These are phyloP conservation scores for Teratosphaeria viscida DNA, from an alignment of 2,329 filamentous ascomycete species.

Conservation along the genomic window DNA sequence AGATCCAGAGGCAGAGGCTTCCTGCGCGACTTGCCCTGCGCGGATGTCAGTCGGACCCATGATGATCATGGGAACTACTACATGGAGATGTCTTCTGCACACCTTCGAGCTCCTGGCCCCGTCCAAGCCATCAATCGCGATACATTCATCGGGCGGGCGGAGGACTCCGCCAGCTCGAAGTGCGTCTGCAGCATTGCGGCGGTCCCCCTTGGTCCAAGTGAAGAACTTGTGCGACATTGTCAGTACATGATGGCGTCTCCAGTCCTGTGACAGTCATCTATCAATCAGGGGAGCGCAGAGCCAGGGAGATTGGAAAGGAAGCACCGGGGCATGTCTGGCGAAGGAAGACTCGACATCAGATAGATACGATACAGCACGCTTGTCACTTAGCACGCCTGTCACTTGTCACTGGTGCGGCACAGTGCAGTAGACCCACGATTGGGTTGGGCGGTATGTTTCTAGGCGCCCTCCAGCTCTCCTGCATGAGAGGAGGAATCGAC, in stretches of 20 bases:
- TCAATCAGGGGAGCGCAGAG: not conserved
- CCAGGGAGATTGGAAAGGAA: not conserved
- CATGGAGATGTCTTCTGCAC: not conserved
- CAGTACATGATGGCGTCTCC: not conserved
- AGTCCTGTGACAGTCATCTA: not conserved
- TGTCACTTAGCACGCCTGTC: not conserved
- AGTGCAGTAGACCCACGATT: not conserved
- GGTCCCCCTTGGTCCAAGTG: slow-evolving; percentile 34
- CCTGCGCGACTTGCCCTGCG: slow-evolving; percentile 11
- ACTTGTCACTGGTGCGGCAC: not conserved
- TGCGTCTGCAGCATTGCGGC: slow-evolving; percentile 19
- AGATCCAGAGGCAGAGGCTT: slow-evolving; percentile 18
- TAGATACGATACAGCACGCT: not conserved
- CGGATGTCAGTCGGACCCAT: not conserved
- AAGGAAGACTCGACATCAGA: not conserved
- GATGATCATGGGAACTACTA: not conserved
- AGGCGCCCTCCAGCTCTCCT: not conserved
- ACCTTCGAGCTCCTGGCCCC: slow-evolving; percentile 12
- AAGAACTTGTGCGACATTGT: slow-evolving; percentile 32
- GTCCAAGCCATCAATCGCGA: slow-evolving; percentile 19
- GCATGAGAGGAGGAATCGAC: not conserved
- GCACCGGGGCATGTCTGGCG: too few species aligned
- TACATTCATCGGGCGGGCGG: slow-evolving; percentile 25
- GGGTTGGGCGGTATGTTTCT: not conserved
- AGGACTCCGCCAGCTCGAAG: slow-evolving; percentile 30